phyloP scores from a whole-genome alignment of 2,329 filamentous ascomycete genomes.

The Escovopsis sp. region DNA sequence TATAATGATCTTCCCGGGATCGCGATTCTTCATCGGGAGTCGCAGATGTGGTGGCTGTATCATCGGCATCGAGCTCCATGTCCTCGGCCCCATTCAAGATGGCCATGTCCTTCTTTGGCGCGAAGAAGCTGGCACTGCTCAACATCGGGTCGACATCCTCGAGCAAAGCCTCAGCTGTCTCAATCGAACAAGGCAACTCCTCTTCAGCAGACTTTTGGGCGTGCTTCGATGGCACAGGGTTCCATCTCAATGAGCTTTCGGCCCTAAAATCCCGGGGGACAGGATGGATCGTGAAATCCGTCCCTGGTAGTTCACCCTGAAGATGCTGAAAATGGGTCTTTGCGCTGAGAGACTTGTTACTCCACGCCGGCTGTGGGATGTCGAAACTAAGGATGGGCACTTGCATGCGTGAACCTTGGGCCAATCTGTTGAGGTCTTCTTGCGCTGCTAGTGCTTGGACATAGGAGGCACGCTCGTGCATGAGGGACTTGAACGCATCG shows the following conservation, averaged over 20 bases:
- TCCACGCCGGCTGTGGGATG: conserved; percentile 13
- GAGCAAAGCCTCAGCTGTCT: conserved; percentile 7
- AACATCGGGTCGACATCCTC: conserved; percentile 1
- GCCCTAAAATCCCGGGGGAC: conserved; percentile 2
- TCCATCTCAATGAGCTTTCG: conserved; percentile 13
- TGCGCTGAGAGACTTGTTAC: conserved; percentile 4
- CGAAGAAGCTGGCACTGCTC: conserved; percentile 9
- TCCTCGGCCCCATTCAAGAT: conserved; percentile 9
- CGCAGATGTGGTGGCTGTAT: not conserved
- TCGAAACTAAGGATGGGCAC: conserved; percentile 16
- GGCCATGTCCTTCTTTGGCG: not conserved
- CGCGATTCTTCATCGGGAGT: not conserved
- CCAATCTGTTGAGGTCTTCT: conserved; percentile 14
- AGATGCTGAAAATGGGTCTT: conserved; percentile 16
- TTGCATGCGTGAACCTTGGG: conserved; percentile 14
- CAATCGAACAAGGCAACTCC: conserved; percentile 1
- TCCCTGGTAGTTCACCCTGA: not conserved
- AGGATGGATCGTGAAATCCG: conserved; percentile 2
- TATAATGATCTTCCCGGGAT: not conserved
- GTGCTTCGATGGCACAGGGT: conserved; percentile 7
- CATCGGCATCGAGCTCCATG: conserved; percentile 10
- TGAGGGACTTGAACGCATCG: conserved; percentile 11
- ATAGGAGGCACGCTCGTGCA: conserved; percentile 7
- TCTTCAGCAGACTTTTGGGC: conserved; percentile 7
- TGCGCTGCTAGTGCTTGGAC: conserved; percentile 10